Evolutionary conservation across 2,329 filamentous ascomycete species (phyloP).

Genomic region (Fonsecaea monophora): DNA sequence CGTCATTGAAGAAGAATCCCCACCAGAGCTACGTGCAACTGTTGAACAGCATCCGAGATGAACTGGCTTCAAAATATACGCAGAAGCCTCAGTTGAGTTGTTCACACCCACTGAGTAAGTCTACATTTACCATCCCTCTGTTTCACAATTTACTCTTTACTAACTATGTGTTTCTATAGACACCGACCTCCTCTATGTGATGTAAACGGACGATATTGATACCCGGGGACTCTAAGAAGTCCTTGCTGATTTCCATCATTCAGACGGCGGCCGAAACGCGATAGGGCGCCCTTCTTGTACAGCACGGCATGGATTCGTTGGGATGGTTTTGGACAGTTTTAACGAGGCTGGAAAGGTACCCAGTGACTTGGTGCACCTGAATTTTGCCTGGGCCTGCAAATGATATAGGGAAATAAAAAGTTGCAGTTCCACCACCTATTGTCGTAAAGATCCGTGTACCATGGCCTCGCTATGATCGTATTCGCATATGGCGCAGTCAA

Average conservation of each 20-base stretch:
- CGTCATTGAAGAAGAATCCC: slow-evolving; percentile 86
- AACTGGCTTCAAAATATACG: slow-evolving; percentile 82
- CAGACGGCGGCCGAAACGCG: not conserved
- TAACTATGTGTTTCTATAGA: slow-evolving; percentile 53
- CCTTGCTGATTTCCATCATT: not conserved
- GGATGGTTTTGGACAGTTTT: not conserved
- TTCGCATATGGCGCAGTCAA: not conserved
- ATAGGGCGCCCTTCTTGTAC: slow-evolving; percentile 8
- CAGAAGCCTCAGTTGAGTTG: slow-evolving; percentile 97
- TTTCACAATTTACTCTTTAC: slow-evolving; percentile 30
- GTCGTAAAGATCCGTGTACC: not conserved
- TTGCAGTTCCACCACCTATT: not conserved
- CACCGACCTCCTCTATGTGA: slow-evolving; percentile 70
- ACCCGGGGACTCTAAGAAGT: slow-evolving; percentile 4
- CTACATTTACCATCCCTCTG: slow-evolving; percentile 32
- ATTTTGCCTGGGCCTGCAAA: not conserved
- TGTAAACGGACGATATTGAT: slow-evolving; percentile 55
- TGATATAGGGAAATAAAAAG: slow-evolving; percentile 3
- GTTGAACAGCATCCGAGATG: slow-evolving; percentile 91
- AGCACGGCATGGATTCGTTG: slow-evolving; percentile 1
- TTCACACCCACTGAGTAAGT: slow-evolving; percentile 91
- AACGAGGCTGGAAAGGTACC: not conserved
- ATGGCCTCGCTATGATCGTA: not conserved
- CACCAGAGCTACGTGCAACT: slow-evolving; percentile 96
- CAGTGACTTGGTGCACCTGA: not conserved